Evolutionary conservation across 2,329 filamentous ascomycete species (phyloP).

Genomic region (Talaromyces sp.): DNA sequence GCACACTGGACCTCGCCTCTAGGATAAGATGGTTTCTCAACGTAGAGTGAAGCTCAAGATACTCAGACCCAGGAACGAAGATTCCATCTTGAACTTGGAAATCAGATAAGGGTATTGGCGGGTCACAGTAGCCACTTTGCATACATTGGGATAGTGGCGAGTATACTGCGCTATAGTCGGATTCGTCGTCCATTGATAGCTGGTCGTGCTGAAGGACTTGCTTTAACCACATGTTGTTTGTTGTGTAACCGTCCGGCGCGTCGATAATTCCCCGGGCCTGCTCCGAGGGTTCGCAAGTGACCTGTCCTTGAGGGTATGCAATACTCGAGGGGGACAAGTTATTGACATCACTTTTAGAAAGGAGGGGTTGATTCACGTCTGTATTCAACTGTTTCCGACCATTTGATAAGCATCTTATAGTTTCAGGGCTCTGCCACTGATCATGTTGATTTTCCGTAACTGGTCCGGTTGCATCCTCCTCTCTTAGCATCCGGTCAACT

Average conservation of each 20-base stretch:
- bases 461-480: neutral
- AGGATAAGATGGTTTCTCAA: constrained; percentile 13
- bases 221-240: neutral
- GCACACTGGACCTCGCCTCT: constrained; percentile 7
- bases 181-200: neutral
- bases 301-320: neutral
- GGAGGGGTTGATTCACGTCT: neutral
- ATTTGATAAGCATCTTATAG: too few relatives aligned
- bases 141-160: constrained; percentile 1
- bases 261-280: neutral
- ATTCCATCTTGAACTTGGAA: constrained; percentile 5
- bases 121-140: neutral
- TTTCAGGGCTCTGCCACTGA: neutral
- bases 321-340: neutral
- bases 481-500: neutral
- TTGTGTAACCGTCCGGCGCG: neutral
- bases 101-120: neutral
- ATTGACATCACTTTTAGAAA: neutral
- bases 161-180: neutral
- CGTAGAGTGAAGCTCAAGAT: constrained; percentile 9
- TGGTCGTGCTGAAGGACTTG: constrained; percentile 3
- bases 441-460: neutral
- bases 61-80: constrained; percentile 8
- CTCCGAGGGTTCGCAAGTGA: neutral
- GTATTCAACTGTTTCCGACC: neutral